Percentiles rank a stretch among this genome's conserved stretches.
Evolutionary conservation across 441 rosid species (phyloP).

Genomic region (Brassica hybrid): DNA sequence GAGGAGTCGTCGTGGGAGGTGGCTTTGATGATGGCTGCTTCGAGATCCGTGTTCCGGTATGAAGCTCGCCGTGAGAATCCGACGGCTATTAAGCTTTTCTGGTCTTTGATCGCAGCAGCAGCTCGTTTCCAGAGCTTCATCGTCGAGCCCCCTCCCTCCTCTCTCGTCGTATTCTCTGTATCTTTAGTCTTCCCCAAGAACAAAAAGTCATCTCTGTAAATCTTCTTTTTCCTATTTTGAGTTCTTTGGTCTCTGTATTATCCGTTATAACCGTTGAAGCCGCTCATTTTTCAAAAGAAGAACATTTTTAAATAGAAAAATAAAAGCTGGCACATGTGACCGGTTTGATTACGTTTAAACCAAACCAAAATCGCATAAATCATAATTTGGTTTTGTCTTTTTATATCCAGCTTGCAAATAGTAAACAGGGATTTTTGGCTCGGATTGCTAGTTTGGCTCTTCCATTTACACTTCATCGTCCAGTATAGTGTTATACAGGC

Average conservation of each 20-base stretch:
- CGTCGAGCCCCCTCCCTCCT: slow-evolving; percentile 7
- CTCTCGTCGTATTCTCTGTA: background rate
- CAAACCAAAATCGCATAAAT: background rate
- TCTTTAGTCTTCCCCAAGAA: background rate
- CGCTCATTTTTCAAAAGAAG: slow-evolving; percentile 7
- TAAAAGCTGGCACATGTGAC: slow-evolving; percentile 16
- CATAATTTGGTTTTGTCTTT: background rate
- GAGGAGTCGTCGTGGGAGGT: slow-evolving; percentile 68
- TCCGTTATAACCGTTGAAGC: slow-evolving; percentile 41
- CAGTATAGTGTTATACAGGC: too few species aligned
- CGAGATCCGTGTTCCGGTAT: slow-evolving; percentile 58
- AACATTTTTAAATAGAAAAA: background rate
- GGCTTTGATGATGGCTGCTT: slow-evolving; percentile 71
- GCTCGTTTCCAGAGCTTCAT: slow-evolving; percentile 77
- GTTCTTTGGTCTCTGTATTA: slow-evolving; percentile 11
- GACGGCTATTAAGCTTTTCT: slow-evolving; percentile 56
- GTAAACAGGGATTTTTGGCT: too few species aligned
- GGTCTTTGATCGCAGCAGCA: slow-evolving; percentile 75
- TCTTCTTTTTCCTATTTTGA: slow-evolving; percentile 34
- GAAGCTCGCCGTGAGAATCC: slow-evolving; percentile 36
- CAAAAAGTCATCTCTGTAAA: slow-evolving; percentile 17
- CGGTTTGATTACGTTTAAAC: background rate
- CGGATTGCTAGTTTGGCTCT: background rate
- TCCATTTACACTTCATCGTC: background rate
- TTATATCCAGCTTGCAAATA: background rate